Evolutionary conservation across 208 protist species (phyloP), one percentile per base, ranked within the genome.

Genomic region (Lotmaria passim): DNA sequence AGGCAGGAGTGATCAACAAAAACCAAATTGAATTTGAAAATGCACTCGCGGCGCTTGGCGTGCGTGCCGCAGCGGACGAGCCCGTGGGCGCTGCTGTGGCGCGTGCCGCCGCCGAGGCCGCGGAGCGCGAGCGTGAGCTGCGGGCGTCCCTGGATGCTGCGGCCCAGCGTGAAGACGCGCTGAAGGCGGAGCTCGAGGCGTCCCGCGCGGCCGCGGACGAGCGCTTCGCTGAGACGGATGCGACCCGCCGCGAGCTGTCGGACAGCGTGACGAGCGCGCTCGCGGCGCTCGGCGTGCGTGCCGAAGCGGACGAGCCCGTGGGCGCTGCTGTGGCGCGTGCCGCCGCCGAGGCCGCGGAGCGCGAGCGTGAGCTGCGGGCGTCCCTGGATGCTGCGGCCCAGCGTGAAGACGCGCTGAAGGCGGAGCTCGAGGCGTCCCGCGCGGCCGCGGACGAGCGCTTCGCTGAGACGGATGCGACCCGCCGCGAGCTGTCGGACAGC

Each of bases 71-170:
- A 7, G 0, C 51, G 24, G 26, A 58, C 2, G 60, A 57, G 69
- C 24, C 51, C 28, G 60, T 48, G 0, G 30, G 50, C 17, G 38
- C 39, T 2, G 59, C 11, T 30, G 47, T 75, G 0, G 60, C 10
- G 52, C 69, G 59, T 7, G 69, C 69, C 19, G 52, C 69, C 7
- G 60, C 52, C 26, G 70, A 24, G 0, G 61, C 62, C 10, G 60
- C 53, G 17, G 69, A 69, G 60, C 59, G 69, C 48, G 68, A 65
- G 58, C 68, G 58, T 44, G 68, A 36, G 0, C 39, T 72, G 41
- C 59, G 38, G 44, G 28, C 39, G 44, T n/a, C n/a, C 19, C 38
- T 56, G 46, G 51, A 69, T 33, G 63, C 51, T 14, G 33, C 33
- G 7, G 39, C 41, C 4, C 30, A 50, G 59, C 59, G 46, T 21